A percentile compares a stretch with the other conserved stretches of the same genome.
Evolutionary conservation across 2,329 filamentous ascomycete genomes (phyloP).

Genomic region (Cadophora sp.): DNA sequence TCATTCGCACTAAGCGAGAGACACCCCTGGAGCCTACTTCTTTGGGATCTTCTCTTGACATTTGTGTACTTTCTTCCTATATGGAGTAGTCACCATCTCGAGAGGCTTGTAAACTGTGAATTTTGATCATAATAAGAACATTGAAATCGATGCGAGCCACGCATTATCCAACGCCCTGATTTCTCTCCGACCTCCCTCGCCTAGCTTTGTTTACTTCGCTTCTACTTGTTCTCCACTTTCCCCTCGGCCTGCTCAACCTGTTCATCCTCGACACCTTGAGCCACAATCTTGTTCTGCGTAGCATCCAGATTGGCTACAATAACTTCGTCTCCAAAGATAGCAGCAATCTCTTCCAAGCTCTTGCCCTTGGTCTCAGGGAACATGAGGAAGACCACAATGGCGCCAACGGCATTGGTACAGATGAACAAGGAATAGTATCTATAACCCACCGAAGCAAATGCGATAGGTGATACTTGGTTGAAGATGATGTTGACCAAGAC

Average conservation of each 20-base stretch:
- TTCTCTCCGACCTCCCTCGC: background rate
- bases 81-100: no score
- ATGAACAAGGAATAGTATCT: slow-evolving; percentile 66
- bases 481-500: slow-evolving; percentile 56
- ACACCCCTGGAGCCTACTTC: background rate
- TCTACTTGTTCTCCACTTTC: slow-evolving; percentile 3
- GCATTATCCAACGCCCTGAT: no score
- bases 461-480: slow-evolving; percentile 53
- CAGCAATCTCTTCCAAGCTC: slow-evolving; percentile 61
- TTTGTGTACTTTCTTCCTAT: background rate
- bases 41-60: background rate
- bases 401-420: slow-evolving; percentile 49
- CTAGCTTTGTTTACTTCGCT: slow-evolving; percentile 15
- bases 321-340: background rate
- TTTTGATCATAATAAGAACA: no score
- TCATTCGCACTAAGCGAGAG: slow-evolving; percentile 3
- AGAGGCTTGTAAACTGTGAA: no score
- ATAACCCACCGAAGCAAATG: slow-evolving; percentile 50
- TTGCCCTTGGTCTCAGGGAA: slow-evolving; percentile 62
- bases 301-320: background rate
- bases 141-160: no score
- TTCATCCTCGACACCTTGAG: background rate
- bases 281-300: background rate
- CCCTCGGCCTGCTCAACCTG: background rate
- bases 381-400: slow-evolving; percentile 53